A percentile compares a stretch with the other conserved stretches of the same genome.
Evolutionary conservation across 2,329 filamentous ascomycete species (phyloP).

Genomic region (Aureobasidium zeae): DNA sequence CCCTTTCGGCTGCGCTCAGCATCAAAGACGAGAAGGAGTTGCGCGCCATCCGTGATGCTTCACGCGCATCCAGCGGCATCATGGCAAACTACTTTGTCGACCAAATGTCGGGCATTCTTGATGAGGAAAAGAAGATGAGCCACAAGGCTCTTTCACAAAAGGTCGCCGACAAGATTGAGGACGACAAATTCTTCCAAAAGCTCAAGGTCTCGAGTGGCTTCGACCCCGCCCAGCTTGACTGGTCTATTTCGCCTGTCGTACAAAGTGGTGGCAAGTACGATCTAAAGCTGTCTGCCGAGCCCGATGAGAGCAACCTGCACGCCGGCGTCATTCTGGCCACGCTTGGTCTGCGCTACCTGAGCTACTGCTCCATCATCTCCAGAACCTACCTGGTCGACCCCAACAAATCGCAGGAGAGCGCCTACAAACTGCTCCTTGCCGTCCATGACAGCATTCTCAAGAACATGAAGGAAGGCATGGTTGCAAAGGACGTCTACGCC

Average conservation of each 20-base stretch:
- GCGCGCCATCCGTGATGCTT: constrained; percentile 87
- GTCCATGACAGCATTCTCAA: constrained; percentile 87
- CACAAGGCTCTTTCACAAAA: constrained; percentile 79
- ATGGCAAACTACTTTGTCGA: constrained; percentile 97
- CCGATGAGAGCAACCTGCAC: constrained; percentile 73
- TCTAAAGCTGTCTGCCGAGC: constrained; percentile 66
- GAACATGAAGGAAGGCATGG: constrained; percentile 76
- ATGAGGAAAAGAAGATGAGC: constrained; percentile 94
- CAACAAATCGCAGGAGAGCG: constrained; percentile 88
- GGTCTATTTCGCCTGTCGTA: constrained; percentile 81
- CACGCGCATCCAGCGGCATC: constrained; percentile 84
- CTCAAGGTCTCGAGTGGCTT: constrained; percentile 79
- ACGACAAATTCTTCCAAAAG: constrained; percentile 85
- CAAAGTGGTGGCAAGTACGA: constrained; percentile 97
- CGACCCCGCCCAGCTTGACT: constrained; percentile 81
- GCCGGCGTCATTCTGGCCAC: constrained; percentile 89
- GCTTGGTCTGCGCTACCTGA: constrained; percentile 88
- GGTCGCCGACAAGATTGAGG: constrained; percentile 84
- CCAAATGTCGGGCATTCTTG: constrained; percentile 92
- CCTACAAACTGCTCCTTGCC: constrained; percentile 78
- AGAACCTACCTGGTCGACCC: constrained; percentile 95
- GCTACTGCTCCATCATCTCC: constrained; percentile 85
- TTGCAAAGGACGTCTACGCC: constrained; percentile 81
- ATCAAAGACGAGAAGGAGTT: constrained; percentile 94
- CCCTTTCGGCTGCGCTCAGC: constrained; percentile 77